These are phyloP conservation scores for Candida taoyuanica DNA, from an alignment of 805 yeast species.

Conservation along the genomic window DNA sequence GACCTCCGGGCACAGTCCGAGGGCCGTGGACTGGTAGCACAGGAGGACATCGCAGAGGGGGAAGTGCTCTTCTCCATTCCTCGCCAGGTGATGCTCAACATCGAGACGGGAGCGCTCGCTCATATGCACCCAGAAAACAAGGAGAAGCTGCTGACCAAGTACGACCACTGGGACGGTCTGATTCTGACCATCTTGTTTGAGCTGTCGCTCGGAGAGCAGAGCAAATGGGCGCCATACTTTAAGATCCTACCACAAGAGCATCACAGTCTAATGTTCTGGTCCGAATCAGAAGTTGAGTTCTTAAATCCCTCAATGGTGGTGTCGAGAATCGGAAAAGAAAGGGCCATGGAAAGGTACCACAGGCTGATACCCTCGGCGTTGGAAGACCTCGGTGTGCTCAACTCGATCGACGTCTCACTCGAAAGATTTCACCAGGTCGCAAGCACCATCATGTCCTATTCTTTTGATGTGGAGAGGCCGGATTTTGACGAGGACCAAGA, in stretches of 20 bases:
- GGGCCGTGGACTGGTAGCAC: constrained; percentile 78
- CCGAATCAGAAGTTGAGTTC: constrained; percentile 46
- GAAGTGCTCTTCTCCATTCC: constrained; percentile 73
- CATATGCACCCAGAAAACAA: constrained; percentile 29
- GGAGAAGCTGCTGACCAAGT: constrained; percentile 33
- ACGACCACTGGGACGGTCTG: constrained; percentile 75
- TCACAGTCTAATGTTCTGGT: constrained; percentile 80
- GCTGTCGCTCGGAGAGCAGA: constrained; percentile 37
- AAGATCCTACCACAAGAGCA: constrained; percentile 61
- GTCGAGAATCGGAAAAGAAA: constrained; percentile 63
- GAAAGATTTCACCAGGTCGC: constrained; percentile 71
- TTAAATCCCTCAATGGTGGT: constrained; percentile 70
- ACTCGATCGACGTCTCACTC: constrained; percentile 38
- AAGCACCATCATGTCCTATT: constrained; percentile 79
- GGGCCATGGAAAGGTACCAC: constrained; percentile 58
- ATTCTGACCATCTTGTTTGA: constrained; percentile 67
- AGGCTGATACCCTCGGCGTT: constrained; percentile 39
- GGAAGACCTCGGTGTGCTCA: constrained; percentile 32
- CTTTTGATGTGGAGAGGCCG: constrained; percentile 70
- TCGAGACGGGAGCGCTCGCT: constrained; percentile 49
- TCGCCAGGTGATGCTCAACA: constrained; percentile 48
- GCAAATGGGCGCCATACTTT: constrained; percentile 70
- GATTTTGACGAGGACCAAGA: constrained; percentile 31
- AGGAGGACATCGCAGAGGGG: constrained; percentile 51
- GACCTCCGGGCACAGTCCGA: constrained; percentile 58